Conservation (phyloP, 306 rosid genomes). For the Cajanus cajan region DNA sequence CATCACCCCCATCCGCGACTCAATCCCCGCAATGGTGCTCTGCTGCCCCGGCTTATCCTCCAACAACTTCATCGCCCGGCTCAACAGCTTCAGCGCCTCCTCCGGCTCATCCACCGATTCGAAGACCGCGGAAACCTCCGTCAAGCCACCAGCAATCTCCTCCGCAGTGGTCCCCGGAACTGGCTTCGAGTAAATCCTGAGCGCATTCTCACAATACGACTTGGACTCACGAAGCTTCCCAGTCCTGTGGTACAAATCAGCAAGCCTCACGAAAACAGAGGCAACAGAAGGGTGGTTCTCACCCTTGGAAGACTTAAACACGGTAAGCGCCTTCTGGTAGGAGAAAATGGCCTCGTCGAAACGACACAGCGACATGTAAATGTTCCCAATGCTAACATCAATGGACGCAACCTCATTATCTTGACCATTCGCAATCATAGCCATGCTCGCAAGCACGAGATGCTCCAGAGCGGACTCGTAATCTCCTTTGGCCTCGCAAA, state of each 20-base stretch:
- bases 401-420: constrained; percentile 92
- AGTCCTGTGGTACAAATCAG: constrained; percentile 91
- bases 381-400: constrained; percentile 95
- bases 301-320: constrained; percentile 84
- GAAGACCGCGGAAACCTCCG: constrained; percentile 89
- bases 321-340: constrained; percentile 97
- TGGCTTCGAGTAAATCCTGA: constrained; percentile 88
- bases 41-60: constrained; percentile 99
- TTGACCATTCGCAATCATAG: constrained; percentile 91
- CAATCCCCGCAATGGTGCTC: constrained; percentile 92
- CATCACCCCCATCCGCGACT: constrained; percentile 99
- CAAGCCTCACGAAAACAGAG: constrained; percentile 88
- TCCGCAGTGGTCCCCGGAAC: constrained; percentile 93
- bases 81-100: constrained; percentile 86
- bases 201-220: constrained; percentile 91
- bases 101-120: constrained; percentile 97
- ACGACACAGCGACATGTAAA: constrained; percentile 92
- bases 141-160: constrained; percentile 87
- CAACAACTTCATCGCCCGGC: constrained; percentile 80
- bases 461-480: constrained; percentile 89
- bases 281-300: constrained; percentile 95
- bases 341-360: constrained; percentile 96
- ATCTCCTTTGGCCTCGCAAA: constrained; percentile 90
- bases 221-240: constrained; percentile 97
- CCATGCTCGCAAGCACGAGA: constrained; percentile 98